Evolutionary conservation across 116 monocot species (phyloP), one percentile per base, ranked within the genome.

Genomic region (Phalaenopsis hybrid): DNA sequence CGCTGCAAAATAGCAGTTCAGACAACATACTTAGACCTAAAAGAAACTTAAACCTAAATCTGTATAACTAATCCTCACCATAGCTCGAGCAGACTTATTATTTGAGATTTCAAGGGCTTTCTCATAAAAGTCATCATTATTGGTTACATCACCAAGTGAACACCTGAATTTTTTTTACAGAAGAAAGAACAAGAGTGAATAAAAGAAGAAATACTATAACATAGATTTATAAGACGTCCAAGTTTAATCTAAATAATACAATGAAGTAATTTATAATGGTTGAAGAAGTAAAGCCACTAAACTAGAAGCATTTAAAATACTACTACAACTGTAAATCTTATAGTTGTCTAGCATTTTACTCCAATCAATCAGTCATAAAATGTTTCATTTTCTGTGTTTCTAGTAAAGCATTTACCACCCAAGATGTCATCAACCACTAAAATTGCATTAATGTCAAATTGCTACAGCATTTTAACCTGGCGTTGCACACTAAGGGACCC

Each of bases 131-230:
- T 81, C 86, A 91, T 99, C 99, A 84, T 79, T 87, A 55, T 79
- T 93, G 81, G 95, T 92, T 17, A 91, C 99, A 89, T 99, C 99
- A 82, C 99, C 99, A 76, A 99, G 88, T 51, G 99, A 95, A 87
- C 99, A 99, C 98, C 98, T 98, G 51, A n/a, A 79, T 63, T 18
- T 20, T 20, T 17, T 20, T 75, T 75, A 17, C 21, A 46, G 17
- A 75, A 48, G 46, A 75, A 46, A 48, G 48, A 2, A 9, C 75
- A 75, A 9, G n/a, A 75, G 75, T 20, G 75, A 75, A 75, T n/a
- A 46, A 46, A 16, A 75, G 4, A 46, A 67, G 28, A 28, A 67
- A 67, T 67, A 11, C 25, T 67, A 8, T 67, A 8, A 67, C 28
- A 67, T 67, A 25, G 67, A 67, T 67, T 25, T 67, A 48, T 6